Evolutionary conservation across 805 yeast species (phyloP).

Genomic region (Lachancea waltii): DNA sequence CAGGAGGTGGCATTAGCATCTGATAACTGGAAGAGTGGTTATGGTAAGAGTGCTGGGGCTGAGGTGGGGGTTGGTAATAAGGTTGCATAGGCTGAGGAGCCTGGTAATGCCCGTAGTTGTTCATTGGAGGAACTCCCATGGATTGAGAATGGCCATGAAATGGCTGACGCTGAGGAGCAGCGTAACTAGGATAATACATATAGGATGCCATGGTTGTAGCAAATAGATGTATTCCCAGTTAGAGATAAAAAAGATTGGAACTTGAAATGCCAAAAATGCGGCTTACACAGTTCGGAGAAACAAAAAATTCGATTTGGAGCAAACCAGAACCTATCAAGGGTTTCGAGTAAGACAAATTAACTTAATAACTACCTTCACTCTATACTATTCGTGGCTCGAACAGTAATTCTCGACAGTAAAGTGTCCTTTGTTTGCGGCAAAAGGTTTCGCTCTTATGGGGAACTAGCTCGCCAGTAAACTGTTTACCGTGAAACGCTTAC

Average conservation of each 20-base stretch:
- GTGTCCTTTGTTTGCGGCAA: neutral
- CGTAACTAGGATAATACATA: slow-evolving; percentile 12
- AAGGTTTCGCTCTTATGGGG: neutral
- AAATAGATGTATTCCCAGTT: neutral
- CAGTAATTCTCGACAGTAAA: slow-evolving; percentile 6
- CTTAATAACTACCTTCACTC: slow-evolving; percentile 29
- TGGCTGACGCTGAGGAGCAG: slow-evolving; percentile 10
- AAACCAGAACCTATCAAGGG: slow-evolving; percentile 6
- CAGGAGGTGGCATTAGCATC: slow-evolving; percentile 21
- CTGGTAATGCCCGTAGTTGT: slow-evolving; percentile 18
- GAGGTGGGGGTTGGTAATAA: slow-evolving; percentile 11
- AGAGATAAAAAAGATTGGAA: neutral
- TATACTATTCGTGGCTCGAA: slow-evolving; percentile 4
- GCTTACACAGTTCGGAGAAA: neutral
- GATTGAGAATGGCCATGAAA: slow-evolving; percentile 12
- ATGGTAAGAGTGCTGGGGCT: slow-evolving; percentile 3
- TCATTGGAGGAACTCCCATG: slow-evolving; percentile 9
- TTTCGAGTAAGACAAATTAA: slow-evolving; percentile 28
- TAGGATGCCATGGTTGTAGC: slow-evolving; percentile 9
- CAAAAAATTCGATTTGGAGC: slow-evolving; percentile 2
- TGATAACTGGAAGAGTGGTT: slow-evolving; percentile 9
- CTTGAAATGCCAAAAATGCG: neutral
- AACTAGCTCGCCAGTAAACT: too few relatives aligned
- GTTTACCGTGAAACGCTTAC: neutral
- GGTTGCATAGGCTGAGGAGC: slow-evolving; percentile 16